Conservation (phyloP, 345 rosid species). For the Mallotus nudiflorus region DNA sequence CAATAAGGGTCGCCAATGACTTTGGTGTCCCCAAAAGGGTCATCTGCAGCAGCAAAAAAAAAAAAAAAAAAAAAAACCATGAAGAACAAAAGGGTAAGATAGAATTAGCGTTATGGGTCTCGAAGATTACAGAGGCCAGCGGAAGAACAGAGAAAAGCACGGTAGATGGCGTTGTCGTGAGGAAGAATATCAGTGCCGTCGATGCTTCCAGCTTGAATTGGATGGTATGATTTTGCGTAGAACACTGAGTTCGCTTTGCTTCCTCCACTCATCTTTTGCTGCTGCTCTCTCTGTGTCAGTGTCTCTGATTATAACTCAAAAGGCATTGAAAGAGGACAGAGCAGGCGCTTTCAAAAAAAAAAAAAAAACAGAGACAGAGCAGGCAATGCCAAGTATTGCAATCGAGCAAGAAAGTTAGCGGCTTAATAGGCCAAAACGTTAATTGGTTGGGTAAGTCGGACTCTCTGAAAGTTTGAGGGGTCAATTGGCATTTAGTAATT, state of each 20-base stretch:
- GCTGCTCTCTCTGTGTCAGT: not conserved
- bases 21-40: constrained; percentile 77
- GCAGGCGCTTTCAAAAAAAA: too few species aligned
- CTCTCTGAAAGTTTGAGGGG: too few species aligned
- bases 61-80: not conserved
- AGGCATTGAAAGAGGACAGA: too few species aligned
- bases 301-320: too few species aligned
- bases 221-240: constrained; percentile 83
- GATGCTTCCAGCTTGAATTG: constrained; percentile 92
- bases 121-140: constrained; percentile 65
- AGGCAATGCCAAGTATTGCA: too few species aligned
- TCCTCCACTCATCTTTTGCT: constrained; percentile 7
- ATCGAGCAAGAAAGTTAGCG: too few species aligned
- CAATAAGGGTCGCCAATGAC: constrained; percentile 70
- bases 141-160: constrained; percentile 82
- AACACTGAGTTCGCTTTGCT: constrained; percentile 57
- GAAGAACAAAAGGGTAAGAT: not conserved
- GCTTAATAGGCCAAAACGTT: too few species aligned
- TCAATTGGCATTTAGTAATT: too few species aligned
- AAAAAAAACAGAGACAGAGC: too few species aligned
- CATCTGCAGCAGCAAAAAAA: constrained; percentile 46
- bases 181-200: constrained; percentile 87
- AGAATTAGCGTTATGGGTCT: not conserved
- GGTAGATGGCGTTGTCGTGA: constrained; percentile 75
- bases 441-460: too few species aligned